Conservation (phyloP, 1,284 basidiomycete species). For the Cryptococcus amylolentus region DNA sequence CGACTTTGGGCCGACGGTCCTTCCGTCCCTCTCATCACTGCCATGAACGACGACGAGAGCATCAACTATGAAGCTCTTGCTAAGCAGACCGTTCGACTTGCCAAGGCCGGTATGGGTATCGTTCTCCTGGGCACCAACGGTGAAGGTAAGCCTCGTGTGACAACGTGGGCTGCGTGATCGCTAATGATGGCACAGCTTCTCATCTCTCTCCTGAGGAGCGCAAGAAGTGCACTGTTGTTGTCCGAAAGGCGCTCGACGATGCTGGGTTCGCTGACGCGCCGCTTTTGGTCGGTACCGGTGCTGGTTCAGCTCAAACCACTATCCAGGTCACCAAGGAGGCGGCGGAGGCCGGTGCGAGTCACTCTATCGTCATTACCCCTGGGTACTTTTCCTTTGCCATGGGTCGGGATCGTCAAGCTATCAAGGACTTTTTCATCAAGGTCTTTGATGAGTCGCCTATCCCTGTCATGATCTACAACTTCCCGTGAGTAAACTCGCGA, state of each 20-base stretch:
- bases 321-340: conserved; percentile 75
- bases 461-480: conserved; percentile 88
- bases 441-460: conserved; percentile 78
- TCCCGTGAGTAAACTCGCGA: conserved; percentile 56
- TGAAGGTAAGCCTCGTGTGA: conserved; percentile 41
- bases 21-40: conserved; percentile 53
- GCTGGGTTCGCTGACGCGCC: conserved; percentile 65
- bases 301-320: conserved; percentile 69
- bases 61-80: conserved; percentile 48
- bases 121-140: conserved; percentile 53
- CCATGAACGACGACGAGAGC: conserved; percentile 47
- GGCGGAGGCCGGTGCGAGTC: conserved; percentile 71
- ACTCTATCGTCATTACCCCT: conserved; percentile 54
- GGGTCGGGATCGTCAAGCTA: conserved; percentile 49
- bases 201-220: conserved; percentile 71
- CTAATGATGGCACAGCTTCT: conserved; percentile 29
- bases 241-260: conserved; percentile 68
- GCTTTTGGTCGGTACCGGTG: conserved; percentile 79
- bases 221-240: conserved; percentile 61
- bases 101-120: conserved; percentile 51
- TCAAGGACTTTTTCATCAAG: conserved; percentile 54
- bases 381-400: conserved; percentile 54
- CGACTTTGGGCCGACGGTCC: conserved; percentile 40
- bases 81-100: conserved; percentile 51
- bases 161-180: neutral